A percentile compares a stretch with the other conserved stretches of the same genome.
These are phyloP conservation scores for Podospora bellae-mahoneyi DNA, from an alignment of 495 filamentous ascomycete genomes.

Conservation along the genomic window DNA sequence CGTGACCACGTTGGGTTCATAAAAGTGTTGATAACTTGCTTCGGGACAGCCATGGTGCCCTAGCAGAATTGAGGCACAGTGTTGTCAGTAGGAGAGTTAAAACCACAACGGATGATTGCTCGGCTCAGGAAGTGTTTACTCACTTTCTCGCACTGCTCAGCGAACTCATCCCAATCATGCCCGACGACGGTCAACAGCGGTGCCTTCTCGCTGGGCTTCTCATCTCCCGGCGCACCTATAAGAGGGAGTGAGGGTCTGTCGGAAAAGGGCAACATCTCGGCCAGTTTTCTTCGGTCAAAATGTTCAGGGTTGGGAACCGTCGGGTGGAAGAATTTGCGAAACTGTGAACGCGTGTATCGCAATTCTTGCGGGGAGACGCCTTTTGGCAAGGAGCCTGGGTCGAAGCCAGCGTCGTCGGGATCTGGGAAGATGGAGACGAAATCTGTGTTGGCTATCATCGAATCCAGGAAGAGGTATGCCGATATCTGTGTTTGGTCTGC, in stretches of 20 bases:
- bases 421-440: slow-evolving; percentile 59
- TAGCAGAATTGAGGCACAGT: not conserved
- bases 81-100: not conserved
- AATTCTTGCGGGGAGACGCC: slow-evolving; percentile 48
- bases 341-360: slow-evolving; percentile 41
- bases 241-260: slow-evolving; percentile 46
- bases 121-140: not conserved
- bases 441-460: slow-evolving; percentile 59
- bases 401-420: slow-evolving; percentile 51
- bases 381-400: slow-evolving; percentile 38
- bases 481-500: slow-evolving; percentile 25
- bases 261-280: slow-evolving; percentile 48
- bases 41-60: slow-evolving; percentile 37
- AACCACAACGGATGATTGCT: not conserved
- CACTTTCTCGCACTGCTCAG: slow-evolving; percentile 45
- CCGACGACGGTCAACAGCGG: slow-evolving; percentile 56
- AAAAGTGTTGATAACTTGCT: slow-evolving; percentile 47
- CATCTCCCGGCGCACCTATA: slow-evolving; percentile 12
- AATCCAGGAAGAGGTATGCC: slow-evolving; percentile 57
- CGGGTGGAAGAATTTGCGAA: slow-evolving; percentile 49
- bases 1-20: slow-evolving; percentile 53
- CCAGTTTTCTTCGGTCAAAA: slow-evolving; percentile 50
- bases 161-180: slow-evolving; percentile 59
- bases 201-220: slow-evolving; percentile 27
- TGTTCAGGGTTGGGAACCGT: slow-evolving; percentile 54